phyloP scores from a whole-genome alignment of 78 protist genomes.

The Chrysochromulina tobinii region DNA sequence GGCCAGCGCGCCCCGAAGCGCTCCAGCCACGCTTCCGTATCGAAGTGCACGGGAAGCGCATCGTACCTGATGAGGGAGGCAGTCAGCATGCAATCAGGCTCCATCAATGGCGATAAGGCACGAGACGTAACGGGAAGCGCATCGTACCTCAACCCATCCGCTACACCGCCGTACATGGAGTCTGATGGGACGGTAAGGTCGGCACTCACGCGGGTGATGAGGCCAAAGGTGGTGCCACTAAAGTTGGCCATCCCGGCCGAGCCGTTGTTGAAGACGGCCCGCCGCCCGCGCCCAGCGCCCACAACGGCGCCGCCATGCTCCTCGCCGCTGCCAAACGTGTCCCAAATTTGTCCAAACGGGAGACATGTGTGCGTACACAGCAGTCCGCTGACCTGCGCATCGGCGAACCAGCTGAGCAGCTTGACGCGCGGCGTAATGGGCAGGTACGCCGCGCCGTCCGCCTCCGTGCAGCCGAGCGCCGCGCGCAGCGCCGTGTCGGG shows the following conservation, averaged over 20 bases:
- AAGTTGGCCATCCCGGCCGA: background rate
- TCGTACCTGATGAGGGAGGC: too few relatives aligned
- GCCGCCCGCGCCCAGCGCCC: background rate
- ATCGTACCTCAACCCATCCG: background rate
- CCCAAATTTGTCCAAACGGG: background rate
- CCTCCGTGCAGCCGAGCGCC: too few relatives aligned
- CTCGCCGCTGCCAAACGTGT: background rate
- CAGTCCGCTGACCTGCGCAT: background rate
- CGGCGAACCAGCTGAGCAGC: background rate
- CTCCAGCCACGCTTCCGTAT: background rate
- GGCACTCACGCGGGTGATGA: background rate
- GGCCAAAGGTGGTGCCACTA: background rate
- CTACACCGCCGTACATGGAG: background rate
- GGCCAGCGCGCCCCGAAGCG: background rate
- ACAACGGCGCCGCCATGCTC: background rate
- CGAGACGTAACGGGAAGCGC: background rate
- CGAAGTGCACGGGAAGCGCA: background rate
- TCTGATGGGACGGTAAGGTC: background rate
- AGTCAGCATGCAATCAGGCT: too few relatives aligned
- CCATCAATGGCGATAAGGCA: too few relatives aligned
- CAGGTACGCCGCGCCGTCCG: too few relatives aligned
- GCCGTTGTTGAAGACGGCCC: background rate
- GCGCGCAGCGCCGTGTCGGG: background rate
- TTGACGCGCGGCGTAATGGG: too few relatives aligned
- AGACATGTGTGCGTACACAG: background rate